Evolutionary conservation across 306 rosid genomes (phyloP).

Genomic region (Quercus alba): DNA sequence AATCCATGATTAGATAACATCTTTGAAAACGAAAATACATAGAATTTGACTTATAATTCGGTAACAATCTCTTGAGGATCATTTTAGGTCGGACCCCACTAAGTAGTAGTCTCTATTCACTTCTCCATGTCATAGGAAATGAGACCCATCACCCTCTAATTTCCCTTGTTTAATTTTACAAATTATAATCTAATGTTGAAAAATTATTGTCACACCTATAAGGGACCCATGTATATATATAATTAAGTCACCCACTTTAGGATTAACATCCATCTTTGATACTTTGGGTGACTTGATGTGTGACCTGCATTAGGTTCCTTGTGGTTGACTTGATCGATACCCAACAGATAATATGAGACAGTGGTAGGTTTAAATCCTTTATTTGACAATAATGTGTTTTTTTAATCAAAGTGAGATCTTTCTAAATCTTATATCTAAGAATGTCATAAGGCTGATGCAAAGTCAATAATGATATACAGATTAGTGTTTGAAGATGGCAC

Average conservation of each 20-base stretch:
- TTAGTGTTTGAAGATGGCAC: background rate
- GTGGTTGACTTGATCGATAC: constrained; percentile 14
- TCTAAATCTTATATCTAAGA: constrained; percentile 26
- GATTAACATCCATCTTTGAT: constrained; percentile 27
- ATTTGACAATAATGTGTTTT: background rate
- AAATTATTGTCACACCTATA: constrained; percentile 25
- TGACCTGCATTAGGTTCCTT: constrained; percentile 18
- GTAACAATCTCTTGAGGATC: constrained; percentile 35
- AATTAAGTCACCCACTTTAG: constrained; percentile 31
- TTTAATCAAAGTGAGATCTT: constrained; percentile 27
- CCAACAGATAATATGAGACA: constrained; percentile 24
- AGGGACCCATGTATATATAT: constrained; percentile 11
- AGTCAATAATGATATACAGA: constrained; percentile 30
- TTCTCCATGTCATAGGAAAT: constrained; percentile 33
- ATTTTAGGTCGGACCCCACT: constrained; percentile 57
- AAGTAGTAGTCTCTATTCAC: constrained; percentile 33
- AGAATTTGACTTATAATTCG: constrained; percentile 32
- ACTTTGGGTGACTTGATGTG: constrained; percentile 15
- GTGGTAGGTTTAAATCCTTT: constrained; percentile 5
- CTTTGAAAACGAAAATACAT: constrained; percentile 41
- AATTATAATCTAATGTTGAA: constrained; percentile 10
- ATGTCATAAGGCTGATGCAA: constrained; percentile 21
- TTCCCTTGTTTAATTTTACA: constrained; percentile 2
- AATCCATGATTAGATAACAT: constrained; percentile 37
- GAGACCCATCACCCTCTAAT: constrained; percentile 16